These are phyloP conservation scores for Euclidium syriacum DNA, from an alignment of 345 rosid species.

Conservation along the genomic window DNA sequence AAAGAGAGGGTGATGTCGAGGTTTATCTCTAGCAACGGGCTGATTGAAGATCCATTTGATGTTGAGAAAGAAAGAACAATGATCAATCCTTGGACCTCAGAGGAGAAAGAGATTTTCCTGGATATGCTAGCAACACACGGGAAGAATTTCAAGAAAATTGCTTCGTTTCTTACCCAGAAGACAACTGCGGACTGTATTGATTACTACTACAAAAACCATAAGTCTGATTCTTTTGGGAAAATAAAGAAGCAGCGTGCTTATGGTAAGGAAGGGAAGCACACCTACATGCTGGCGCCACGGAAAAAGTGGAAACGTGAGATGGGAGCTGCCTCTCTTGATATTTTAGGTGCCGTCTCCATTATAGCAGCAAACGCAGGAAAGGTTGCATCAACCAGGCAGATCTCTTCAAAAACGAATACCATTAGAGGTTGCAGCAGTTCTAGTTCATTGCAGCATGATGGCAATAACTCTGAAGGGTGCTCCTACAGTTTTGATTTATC, in stretches of 20 bases:
- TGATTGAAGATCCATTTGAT: conserved; percentile 88
- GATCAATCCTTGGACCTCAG: conserved; percentile 86
- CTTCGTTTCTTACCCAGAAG: conserved; percentile 81
- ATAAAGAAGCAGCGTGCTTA: conserved; percentile 59
- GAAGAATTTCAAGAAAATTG: conserved; percentile 81
- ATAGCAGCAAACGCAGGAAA: conserved; percentile 67
- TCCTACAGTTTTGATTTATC: conserved; percentile 44
- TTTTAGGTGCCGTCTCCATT: conserved; percentile 70
- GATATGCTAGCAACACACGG: conserved; percentile 66
- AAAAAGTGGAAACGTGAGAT: conserved; percentile 67
- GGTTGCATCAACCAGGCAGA: conserved; percentile 30
- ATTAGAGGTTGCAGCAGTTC: conserved; percentile 42
- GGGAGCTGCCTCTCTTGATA: conserved; percentile 69
- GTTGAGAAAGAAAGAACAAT: conserved; percentile 79
- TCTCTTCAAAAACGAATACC: conserved; percentile 40
- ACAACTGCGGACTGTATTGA: conserved; percentile 94
- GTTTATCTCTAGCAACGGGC: conserved; percentile 70
- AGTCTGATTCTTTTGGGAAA: conserved; percentile 82
- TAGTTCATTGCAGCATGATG: conserved; percentile 34
- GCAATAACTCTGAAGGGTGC: conserved; percentile 44
- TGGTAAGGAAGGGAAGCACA: conserved; percentile 53
- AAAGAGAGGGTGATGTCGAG: conserved; percentile 57
- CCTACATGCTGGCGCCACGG: conserved; percentile 53
- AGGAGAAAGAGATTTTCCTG: conserved; percentile 75
- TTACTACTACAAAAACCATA: conserved; percentile 97